Evolutionary conservation across 2,329 filamentous ascomycete genomes (phyloP).

Genomic region (Plenodomus lindquistii): DNA sequence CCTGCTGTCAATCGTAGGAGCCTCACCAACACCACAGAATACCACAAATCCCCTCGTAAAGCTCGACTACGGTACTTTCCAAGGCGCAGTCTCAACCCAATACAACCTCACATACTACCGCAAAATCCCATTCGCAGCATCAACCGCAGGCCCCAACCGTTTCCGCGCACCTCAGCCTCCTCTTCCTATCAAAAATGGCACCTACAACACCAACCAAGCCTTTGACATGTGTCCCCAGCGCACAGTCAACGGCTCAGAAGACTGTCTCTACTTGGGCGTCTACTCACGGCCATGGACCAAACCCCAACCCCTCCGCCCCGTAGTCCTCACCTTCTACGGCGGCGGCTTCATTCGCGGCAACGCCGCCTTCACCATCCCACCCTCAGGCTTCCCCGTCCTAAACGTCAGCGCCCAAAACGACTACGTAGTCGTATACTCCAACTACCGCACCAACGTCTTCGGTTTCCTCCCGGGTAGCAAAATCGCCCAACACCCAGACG

Average conservation of each 20-base stretch:
- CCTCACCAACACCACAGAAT: conserved; percentile 15
- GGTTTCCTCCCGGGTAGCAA: conserved; percentile 58
- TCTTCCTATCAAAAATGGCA: conserved; percentile 50
- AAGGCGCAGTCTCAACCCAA: conserved; percentile 54
- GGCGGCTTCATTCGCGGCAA: conserved; percentile 64
- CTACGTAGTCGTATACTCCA: conserved; percentile 57
- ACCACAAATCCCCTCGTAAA: conserved; percentile 23
- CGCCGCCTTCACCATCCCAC: conserved; percentile 60
- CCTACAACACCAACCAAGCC: conserved; percentile 58
- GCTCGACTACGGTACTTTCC: conserved; percentile 50
- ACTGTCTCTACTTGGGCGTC: conserved; percentile 64
- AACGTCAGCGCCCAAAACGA: conserved; percentile 58
- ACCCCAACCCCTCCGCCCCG: conserved; percentile 53
- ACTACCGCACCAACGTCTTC: conserved; percentile 62
- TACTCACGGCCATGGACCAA: conserved; percentile 62
- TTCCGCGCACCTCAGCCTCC: conserved; percentile 66
- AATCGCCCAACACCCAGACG: conserved; percentile 49
- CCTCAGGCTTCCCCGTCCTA: conserved; percentile 61
- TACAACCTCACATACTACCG: conserved; percentile 65
- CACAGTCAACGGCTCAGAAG: conserved; percentile 60
- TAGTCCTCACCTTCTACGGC: conserved; percentile 64
- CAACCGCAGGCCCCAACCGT: conserved; percentile 60
- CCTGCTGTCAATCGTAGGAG: conserved; percentile 10
- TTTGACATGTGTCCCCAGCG: conserved; percentile 65
- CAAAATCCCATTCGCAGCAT: conserved; percentile 64